These are phyloP conservation scores for Aspergillus oerlinghausenensis DNA, from an alignment of 2,329 filamentous ascomycete species.

Conservation along the genomic window DNA sequence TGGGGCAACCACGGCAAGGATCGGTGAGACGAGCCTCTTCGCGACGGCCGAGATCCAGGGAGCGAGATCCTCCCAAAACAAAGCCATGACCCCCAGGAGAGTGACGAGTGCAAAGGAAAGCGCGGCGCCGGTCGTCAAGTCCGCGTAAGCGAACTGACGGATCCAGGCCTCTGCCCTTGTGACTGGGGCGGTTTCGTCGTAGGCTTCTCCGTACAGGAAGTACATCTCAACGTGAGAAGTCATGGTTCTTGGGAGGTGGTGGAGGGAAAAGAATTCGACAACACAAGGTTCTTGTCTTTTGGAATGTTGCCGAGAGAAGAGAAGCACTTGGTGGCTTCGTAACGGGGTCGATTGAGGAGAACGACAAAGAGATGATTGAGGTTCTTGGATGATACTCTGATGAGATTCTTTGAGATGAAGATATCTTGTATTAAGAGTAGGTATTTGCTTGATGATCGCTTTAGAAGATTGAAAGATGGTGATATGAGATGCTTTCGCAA, in stretches of 20 bases:
- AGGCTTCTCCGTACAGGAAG: conserved; percentile 11
- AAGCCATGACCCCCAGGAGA: conserved; percentile 1
- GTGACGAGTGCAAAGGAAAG: conserved; percentile 6
- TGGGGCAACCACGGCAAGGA: background rate
- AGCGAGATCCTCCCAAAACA: conserved; percentile 3
- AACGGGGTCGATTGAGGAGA: no score
- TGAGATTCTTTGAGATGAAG: no score
- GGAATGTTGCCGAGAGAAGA: no score
- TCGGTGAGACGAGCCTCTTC: conserved; percentile 1
- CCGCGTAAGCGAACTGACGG: conserved; percentile 2
- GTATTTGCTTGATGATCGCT: no score
- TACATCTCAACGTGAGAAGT: conserved; percentile 10
- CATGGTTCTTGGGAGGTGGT: conserved; percentile 7
- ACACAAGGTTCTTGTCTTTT: no score
- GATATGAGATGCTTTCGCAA: background rate
- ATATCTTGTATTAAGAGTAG: no score
- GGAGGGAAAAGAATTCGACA: background rate
- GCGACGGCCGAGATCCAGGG: background rate
- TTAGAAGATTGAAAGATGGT: background rate
- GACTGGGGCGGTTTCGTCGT: background rate
- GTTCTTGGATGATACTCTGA: no score
- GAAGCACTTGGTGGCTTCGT: no score
- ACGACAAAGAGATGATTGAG: no score
- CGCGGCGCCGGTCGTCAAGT: conserved; percentile 8
- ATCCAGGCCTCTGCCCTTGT: conserved; percentile 1